phyloP scores from a whole-genome alignment of 2,329 filamentous ascomycete genomes.

The Alternaria novae-zelandiae region DNA sequence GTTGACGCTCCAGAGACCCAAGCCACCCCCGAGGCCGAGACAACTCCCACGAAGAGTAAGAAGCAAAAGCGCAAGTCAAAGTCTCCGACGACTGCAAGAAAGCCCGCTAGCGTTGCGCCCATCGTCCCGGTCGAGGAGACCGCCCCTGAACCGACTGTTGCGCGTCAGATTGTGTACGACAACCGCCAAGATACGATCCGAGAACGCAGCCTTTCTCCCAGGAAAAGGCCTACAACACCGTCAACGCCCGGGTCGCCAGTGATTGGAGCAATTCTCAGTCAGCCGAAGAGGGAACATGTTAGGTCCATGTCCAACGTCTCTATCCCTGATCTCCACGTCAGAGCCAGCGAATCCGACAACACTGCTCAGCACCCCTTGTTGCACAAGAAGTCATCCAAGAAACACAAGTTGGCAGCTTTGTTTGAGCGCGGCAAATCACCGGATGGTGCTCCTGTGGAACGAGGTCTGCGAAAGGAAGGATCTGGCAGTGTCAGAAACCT shows the following conservation, averaged over 20 bases:
- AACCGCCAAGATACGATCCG: background rate
- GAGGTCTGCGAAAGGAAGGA: slow-evolving; percentile 18
- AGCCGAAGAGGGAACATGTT: slow-evolving; percentile 25
- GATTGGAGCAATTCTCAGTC: slow-evolving; percentile 6
- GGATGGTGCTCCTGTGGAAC: slow-evolving; percentile 6
- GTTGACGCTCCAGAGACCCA: background rate
- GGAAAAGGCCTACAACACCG: slow-evolving; percentile 8
- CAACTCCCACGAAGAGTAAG: slow-evolving; percentile 18
- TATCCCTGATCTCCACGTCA: background rate
- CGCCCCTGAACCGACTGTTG: background rate
- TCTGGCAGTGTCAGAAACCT: slow-evolving; percentile 32
- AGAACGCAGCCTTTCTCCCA: background rate
- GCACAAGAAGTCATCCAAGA: slow-evolving; percentile 48
- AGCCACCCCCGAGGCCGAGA: slow-evolving; percentile 5
- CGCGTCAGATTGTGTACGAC: background rate
- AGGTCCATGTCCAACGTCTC: slow-evolving; percentile 19
- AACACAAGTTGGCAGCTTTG: slow-evolving; percentile 43
- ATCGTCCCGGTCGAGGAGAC: background rate
- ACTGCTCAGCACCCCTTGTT: slow-evolving; percentile 22
- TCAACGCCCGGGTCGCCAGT: slow-evolving; percentile 1
- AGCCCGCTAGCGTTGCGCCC: background rate
- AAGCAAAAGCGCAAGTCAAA: slow-evolving; percentile 28
- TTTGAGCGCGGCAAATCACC: slow-evolving; percentile 37
- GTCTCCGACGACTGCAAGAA: slow-evolving; percentile 5
- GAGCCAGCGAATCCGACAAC: background rate